These are phyloP conservation scores for Candida jianshihensis DNA, from an alignment of 805 yeast genomes.

Conservation along the genomic window DNA sequence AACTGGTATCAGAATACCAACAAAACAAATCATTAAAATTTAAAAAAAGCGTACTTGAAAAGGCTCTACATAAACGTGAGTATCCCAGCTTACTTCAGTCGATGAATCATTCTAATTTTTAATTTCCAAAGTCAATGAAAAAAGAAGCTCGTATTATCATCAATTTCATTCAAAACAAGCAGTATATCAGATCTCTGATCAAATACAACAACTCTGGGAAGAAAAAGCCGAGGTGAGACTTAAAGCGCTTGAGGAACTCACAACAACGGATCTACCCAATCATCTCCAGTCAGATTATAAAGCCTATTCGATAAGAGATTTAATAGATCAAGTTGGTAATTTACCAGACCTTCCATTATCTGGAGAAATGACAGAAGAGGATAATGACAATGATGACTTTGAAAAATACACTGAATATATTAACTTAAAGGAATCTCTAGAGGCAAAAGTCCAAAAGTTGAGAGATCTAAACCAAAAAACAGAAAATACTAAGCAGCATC, in stretches of 20 bases:
- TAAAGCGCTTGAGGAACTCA: slow-evolving; percentile 3
- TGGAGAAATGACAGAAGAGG: slow-evolving; percentile 1
- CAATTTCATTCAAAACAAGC: slow-evolving; percentile 17
- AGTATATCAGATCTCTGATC: slow-evolving; percentile 15
- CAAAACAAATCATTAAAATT: too few relatives aligned
- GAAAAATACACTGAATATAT: slow-evolving; percentile 6
- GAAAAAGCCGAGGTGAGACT: slow-evolving; percentile 4
- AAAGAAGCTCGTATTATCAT: slow-evolving; percentile 5
- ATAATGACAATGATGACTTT: background rate
- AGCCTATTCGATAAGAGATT: slow-evolving; percentile 12
- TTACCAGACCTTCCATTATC: slow-evolving; percentile 11
- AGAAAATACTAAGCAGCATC: slow-evolving; percentile 4
- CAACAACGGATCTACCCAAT: slow-evolving; percentile 10
- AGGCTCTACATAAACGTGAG: too few relatives aligned
- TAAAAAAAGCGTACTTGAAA: too few relatives aligned
- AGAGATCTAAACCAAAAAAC: slow-evolving; percentile 6
- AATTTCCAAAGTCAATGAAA: slow-evolving; percentile 14
- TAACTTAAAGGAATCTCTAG: slow-evolving; percentile 3
- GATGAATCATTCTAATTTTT: too few relatives aligned
- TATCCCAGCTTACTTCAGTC: too few relatives aligned
- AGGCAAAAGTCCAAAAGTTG: slow-evolving; percentile 4
- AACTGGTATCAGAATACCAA: too few relatives aligned
- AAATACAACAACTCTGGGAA: slow-evolving; percentile 12
- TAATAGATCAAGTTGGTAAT: slow-evolving; percentile 11
- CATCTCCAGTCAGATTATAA: slow-evolving; percentile 12